These are phyloP conservation scores for Funneliformis mosseae DNA, from an alignment of 192 early-diverging fungal species.

Conservation along the genomic window DNA sequence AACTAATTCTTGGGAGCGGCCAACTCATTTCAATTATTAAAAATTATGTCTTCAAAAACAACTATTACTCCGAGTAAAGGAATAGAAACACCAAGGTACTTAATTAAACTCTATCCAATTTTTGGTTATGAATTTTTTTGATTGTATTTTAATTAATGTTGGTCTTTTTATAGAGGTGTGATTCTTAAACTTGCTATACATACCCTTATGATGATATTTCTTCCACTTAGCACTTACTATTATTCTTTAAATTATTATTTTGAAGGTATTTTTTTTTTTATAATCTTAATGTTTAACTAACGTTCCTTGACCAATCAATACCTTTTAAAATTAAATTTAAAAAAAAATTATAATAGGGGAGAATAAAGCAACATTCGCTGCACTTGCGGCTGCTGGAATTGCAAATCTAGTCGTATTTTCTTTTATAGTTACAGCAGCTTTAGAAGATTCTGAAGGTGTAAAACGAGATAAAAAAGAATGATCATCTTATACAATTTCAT, in stretches of 20 bases:
- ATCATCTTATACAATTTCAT: not conserved
- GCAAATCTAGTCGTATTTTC: constrained; percentile 25
- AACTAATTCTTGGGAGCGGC: too few species aligned
- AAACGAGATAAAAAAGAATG: constrained; percentile 14
- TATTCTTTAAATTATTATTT: constrained; percentile 22
- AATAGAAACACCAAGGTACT: too few species aligned
- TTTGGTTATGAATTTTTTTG: too few species aligned
- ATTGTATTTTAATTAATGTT: too few species aligned
- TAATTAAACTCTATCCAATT: too few species aligned
- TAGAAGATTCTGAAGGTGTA: constrained; percentile 1
- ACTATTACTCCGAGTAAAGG: too few species aligned
- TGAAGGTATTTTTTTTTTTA: constrained; percentile 11
- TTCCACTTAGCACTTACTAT: constrained; percentile 21
- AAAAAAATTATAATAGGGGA: constrained; percentile 5
- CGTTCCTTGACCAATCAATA: not conserved
- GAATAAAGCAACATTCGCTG: not conserved
- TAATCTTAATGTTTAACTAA: not conserved
- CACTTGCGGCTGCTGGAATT: constrained; percentile 5
- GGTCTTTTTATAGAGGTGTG: not conserved
- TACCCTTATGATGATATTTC: constrained; percentile 19
- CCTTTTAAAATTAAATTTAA: not conserved
- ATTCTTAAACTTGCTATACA: constrained; percentile 7
- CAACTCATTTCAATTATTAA: too few species aligned
- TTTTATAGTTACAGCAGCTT: constrained; percentile 15
- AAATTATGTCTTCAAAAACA: too few species aligned